phyloP scores from a whole-genome alignment of 768 basidiomycete species.

The Amanita inopinata region DNA sequence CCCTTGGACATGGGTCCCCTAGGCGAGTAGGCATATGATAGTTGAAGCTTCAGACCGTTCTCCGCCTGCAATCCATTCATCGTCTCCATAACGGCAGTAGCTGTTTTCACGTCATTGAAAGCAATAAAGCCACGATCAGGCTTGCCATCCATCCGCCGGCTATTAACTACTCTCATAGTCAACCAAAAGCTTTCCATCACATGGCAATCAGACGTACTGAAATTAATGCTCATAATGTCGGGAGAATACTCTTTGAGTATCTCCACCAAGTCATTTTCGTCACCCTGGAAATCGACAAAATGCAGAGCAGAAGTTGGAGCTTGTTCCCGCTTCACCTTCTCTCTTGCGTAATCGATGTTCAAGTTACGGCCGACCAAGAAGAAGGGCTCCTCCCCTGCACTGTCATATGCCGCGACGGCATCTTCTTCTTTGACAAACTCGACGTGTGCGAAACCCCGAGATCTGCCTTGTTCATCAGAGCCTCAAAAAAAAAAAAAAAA shows the following conservation, averaged over 20 bases:
- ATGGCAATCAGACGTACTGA: conserved; percentile 15
- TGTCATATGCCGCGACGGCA: conserved; percentile 26
- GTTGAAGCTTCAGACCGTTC: conserved; percentile 25
- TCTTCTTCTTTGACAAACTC: conserved; percentile 28
- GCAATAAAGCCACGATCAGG: conserved; percentile 44
- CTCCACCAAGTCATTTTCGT: conserved; percentile 16
- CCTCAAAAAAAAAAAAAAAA: too few relatives aligned
- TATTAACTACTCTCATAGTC: too few relatives aligned
- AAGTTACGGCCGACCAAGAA: conserved; percentile 37
- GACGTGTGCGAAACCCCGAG: conserved; percentile 37
- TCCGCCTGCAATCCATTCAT: conserved; percentile 27
- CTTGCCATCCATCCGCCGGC: too few relatives aligned
- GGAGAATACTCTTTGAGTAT: conserved; percentile 19
- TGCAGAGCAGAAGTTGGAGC: too few relatives aligned
- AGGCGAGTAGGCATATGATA: conserved; percentile 29
- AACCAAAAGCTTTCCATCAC: conserved; percentile 16
- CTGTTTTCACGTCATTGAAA: conserved; percentile 34
- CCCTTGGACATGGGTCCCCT: too few relatives aligned
- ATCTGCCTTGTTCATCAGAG: too few relatives aligned
- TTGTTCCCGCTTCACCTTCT: too few relatives aligned
- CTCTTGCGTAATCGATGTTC: conserved; percentile 30
- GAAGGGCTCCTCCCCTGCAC: conserved; percentile 34
- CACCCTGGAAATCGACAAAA: conserved; percentile 19
- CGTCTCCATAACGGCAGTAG: conserved; percentile 36
- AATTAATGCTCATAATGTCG: conserved; percentile 19